A percentile compares a stretch with the other conserved stretches of the same genome.
Conservation (phyloP, 2,329 filamentous ascomycete species). For the Clarireedia paspali region DNA sequence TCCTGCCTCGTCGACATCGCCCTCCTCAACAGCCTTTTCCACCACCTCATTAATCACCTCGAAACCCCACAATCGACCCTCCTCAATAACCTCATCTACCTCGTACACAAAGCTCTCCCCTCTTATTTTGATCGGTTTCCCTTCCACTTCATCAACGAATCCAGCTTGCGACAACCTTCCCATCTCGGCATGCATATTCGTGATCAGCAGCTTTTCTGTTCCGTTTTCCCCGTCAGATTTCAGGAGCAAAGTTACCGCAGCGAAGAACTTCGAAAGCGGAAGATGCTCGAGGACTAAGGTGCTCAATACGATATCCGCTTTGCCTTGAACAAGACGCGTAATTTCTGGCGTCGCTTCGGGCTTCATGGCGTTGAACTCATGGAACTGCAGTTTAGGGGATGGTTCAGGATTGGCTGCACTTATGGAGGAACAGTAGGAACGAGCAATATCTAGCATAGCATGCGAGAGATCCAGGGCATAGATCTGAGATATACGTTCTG, state of each 20-base stretch:
- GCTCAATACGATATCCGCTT: slow-evolving; percentile 41
- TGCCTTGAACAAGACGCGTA: not conserved
- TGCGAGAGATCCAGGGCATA: slow-evolving; percentile 44
- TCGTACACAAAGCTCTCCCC: slow-evolving; percentile 51
- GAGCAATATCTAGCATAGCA: slow-evolving; percentile 50
- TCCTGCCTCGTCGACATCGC: slow-evolving; percentile 20
- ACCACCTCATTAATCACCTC: slow-evolving; percentile 34
- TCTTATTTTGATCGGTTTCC: slow-evolving; percentile 47
- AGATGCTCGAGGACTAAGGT: slow-evolving; percentile 61
- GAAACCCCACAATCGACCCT: slow-evolving; percentile 39
- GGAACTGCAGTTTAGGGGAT: slow-evolving; percentile 10
- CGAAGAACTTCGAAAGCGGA: slow-evolving; percentile 43
- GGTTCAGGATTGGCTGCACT: not conserved
- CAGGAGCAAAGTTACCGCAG: not conserved
- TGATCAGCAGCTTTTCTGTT: slow-evolving; percentile 48
- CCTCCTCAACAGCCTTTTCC: slow-evolving; percentile 41
- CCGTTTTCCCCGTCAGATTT: slow-evolving; percentile 31
- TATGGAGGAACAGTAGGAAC: slow-evolving; percentile 12
- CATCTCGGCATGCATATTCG: slow-evolving; percentile 64
- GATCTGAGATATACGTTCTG: slow-evolving; percentile 18
- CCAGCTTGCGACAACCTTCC: slow-evolving; percentile 51
- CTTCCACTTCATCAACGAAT: slow-evolving; percentile 43
- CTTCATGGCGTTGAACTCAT: slow-evolving; percentile 21
- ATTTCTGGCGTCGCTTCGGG: slow-evolving; percentile 19
- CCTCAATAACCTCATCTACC: slow-evolving; percentile 42